phyloP scores from a whole-genome alignment of 352 stramenopile genomes.

The Hyphochytrium catenoides region DNA sequence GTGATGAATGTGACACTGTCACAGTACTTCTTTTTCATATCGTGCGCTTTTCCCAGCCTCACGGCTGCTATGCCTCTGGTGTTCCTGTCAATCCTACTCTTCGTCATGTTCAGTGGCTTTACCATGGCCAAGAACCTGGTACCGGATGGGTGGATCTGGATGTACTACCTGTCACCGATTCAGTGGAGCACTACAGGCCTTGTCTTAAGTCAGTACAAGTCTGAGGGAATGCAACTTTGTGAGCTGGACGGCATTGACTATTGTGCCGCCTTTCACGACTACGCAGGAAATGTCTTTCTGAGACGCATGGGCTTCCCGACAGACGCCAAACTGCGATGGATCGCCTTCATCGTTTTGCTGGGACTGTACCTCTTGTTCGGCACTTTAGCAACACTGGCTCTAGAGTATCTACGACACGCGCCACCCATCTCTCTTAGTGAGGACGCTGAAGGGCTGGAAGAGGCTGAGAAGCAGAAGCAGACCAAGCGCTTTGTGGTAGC shows the following conservation, averaged over 20 bases:
- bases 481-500: no score
- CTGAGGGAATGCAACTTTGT: conserved; percentile 13
- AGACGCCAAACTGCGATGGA: conserved; percentile 12
- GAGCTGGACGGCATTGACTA: no score
- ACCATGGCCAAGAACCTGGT: conserved; percentile 24
- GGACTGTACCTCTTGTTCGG: conserved; percentile 30
- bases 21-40: conserved; percentile 26
- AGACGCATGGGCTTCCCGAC: no score
- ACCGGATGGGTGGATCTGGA: conserved; percentile 25
- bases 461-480: no score
- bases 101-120: conserved; percentile 29
- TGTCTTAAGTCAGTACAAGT: conserved; percentile 15
- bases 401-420: no score
- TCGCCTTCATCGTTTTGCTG: conserved; percentile 15
- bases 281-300: no score
- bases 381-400: conserved; percentile 15
- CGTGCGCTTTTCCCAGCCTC: conserved; percentile 14
- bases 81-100: conserved; percentile 18
- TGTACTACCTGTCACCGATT: conserved; percentile 43
- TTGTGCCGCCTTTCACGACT: no score
- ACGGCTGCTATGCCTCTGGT: conserved; percentile 21
- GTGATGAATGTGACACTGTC: conserved; percentile 35
- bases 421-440: no score
- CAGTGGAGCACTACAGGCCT: conserved; percentile 21
- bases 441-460: no score